Evolutionary conservation across 1,284 basidiomycete species (phyloP).

Genomic region (Ceraceosorus bombacis): DNA sequence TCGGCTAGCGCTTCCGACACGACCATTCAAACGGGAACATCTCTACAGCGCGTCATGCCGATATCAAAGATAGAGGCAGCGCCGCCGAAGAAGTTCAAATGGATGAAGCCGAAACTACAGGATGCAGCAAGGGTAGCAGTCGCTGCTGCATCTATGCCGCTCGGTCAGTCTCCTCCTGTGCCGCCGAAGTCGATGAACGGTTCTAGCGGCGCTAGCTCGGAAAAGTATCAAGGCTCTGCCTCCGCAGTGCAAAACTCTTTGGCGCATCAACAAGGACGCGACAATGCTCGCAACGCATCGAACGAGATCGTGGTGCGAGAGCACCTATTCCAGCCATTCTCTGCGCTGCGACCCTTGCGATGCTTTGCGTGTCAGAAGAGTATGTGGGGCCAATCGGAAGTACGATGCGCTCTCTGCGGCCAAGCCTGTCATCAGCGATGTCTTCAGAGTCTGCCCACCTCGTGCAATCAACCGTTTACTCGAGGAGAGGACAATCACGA

Average conservation of each 20-base stretch:
- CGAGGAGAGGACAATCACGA: conserved; percentile 26
- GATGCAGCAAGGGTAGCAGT: conserved; percentile 20
- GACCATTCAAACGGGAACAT: conserved; percentile 16
- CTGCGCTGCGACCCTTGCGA: conserved; percentile 74
- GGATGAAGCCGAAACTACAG: conserved; percentile 52
- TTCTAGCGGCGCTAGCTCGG: neutral
- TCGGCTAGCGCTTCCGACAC: conserved; percentile 31
- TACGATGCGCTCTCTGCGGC: conserved; percentile 61
- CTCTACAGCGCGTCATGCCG: neutral
- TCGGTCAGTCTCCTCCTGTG: conserved; percentile 16
- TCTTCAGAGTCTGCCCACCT: conserved; percentile 30
- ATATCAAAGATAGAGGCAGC: conserved; percentile 48
- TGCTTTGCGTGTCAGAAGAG: conserved; percentile 96
- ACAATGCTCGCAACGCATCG: neutral
- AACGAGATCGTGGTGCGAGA: conserved; percentile 46
- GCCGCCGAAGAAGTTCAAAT: conserved; percentile 53
- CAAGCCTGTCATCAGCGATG: conserved; percentile 38
- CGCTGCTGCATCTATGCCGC: conserved; percentile 2
- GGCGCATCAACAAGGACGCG: too few relatives aligned
- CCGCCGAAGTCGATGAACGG: conserved; percentile 15
- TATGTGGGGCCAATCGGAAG: conserved; percentile 88
- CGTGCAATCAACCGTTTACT: conserved; percentile 34
- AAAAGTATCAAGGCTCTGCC: neutral
- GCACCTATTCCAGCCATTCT: conserved; percentile 84
- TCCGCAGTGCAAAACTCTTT: neutral